Evolutionary conservation across 1,284 basidiomycete species (phyloP), one percentile per base, ranked within the genome.

Genomic region (Boletus calvinii): DNA sequence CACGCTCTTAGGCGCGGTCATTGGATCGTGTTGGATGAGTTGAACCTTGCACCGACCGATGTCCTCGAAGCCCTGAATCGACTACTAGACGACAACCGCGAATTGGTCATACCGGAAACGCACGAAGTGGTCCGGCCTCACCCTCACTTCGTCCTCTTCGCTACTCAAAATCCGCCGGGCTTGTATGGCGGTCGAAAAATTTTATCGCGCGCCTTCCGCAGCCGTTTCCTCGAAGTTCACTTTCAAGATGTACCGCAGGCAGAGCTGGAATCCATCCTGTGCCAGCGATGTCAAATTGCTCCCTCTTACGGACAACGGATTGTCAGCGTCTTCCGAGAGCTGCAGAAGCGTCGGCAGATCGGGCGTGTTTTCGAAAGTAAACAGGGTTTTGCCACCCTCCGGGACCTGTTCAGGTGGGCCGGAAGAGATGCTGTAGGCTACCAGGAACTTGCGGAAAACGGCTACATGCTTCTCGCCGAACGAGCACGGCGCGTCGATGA

Each of bases 1-100:
- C 91, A 90, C 44, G 97, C 97, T 5, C 79, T 99, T 18, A 85
- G 95, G 24, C 78, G 85, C 40, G 97, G 97, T 12, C 89, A 98
- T 67, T 99, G 97, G 97, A 94, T 99, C 57, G 97, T 99, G 5
- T 79, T 99, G 31, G 97, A 99, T 66, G 97, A 99, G 69, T 80
- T 99, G 57, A 99, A 99, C 69, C 74, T 99, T 40, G 97, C 97
- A 1, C 97, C 97, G 0, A 98, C 95, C 7, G 97, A 99, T 63
- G 97, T 99, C 2, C 81, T 99, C 17, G 97, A 99, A 71, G 97
- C 97, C 1, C 81, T 99, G 29, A 99, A 99, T 69, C 87, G 97
- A 43, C 78, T 99, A 12, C 79, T 99, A 26, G 97, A 99, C 67
- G 97, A 99, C 68, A 99, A 99, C 63, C 87, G 97, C 48, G 97